Base-by-base conservation (phyloP, 23 red algal genomes). In the Gracilaria domingensis region DNA sequence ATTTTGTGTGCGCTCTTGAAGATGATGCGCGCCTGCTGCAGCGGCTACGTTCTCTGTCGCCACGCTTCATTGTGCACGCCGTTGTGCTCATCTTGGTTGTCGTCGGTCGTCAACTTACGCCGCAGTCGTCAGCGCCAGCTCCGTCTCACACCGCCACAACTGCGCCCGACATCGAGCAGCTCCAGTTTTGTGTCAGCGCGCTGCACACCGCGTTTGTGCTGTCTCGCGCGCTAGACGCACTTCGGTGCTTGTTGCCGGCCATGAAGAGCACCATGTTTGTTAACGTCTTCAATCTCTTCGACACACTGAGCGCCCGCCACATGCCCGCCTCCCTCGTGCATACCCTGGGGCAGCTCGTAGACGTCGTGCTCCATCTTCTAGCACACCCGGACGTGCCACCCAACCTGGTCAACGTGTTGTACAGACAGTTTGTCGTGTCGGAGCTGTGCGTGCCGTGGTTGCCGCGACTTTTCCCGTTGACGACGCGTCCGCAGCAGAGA, bases 51-150 rank as follows among this genome's bases (percentile, higher is more conserved):
- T 24, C 3, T 0, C 0, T 67, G 9, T 34, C 80, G 16, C 25
- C 66, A 14, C 38, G 29, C 32, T 67, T 84, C 57, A 11, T 84
- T 51, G 80, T 84, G 28, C 40, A 84, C 40, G 80, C 80, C 9
- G 29, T 84, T 17, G 80, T 48, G 14, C 53, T 84, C 44, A 26
- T 84, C 18, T 18, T 84, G 12, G 80, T 35, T 1, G 14, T 75
- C 8, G 18, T 75, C 23, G 29, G 47, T 26, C 36, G 47, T 48
- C 70, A 75, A 23, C 36, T 75, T 32, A n/a, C 23, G 12, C 18
- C 36, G 1, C 70, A 44, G 24, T 45, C 70, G n/a, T n/a, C n/a
- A n/a, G n/a, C n/a, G n/a, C n/a, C n/a, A n/a, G n/a, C n/a, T n/a
- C n/a, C n/a, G n/a, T n/a, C n/a, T n/a, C n/a, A n/a, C n/a, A n/a